Conservation (phyloP, 106 monocot species). For the Platanthera guangdongensis region DNA sequence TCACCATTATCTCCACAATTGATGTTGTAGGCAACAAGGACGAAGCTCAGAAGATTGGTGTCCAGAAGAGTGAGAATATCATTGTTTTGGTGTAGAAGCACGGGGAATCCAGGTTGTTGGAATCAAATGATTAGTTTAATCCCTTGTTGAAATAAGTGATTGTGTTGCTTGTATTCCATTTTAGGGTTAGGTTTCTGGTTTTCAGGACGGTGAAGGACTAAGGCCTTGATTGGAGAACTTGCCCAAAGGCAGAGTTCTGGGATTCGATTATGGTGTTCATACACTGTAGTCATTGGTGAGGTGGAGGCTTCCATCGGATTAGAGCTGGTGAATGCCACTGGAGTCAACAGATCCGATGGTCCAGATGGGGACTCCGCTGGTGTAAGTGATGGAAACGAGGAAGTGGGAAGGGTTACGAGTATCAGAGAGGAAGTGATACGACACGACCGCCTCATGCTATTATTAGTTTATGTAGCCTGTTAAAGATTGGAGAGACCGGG, state of each 20-base stretch:
- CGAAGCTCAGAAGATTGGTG: slow-evolving; percentile 13
- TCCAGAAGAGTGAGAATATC: slow-evolving; percentile 48
- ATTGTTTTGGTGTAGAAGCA: slow-evolving; percentile 29
- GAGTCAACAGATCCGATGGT: neutral
- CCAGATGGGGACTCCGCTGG: slow-evolving; percentile 3
- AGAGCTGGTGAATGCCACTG: slow-evolving; percentile 30
- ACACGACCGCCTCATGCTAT: no score
- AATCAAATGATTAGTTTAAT: slow-evolving; percentile 34
- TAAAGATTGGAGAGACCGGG: no score
- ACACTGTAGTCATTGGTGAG: slow-evolving; percentile 33
- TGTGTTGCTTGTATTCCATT: slow-evolving; percentile 22
- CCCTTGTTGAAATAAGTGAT: slow-evolving; percentile 61
- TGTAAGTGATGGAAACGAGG: neutral
- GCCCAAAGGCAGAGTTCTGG: slow-evolving; percentile 41
- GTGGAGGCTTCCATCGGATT: slow-evolving; percentile 45
- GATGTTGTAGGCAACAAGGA: slow-evolving; percentile 60
- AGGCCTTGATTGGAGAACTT: slow-evolving; percentile 29
- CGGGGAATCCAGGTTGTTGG: slow-evolving; percentile 35
- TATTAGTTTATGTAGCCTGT: no score
- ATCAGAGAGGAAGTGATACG: neutral
- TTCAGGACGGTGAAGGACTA: slow-evolving; percentile 50
- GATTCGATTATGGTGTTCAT: slow-evolving; percentile 45
- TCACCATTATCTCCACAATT: slow-evolving; percentile 53
- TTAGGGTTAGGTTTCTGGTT: slow-evolving; percentile 58
- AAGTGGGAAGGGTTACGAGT: slow-evolving; percentile 3